Conservation (phyloP, 208 protist species). For the Acanthamoeba triangularis region DNA sequence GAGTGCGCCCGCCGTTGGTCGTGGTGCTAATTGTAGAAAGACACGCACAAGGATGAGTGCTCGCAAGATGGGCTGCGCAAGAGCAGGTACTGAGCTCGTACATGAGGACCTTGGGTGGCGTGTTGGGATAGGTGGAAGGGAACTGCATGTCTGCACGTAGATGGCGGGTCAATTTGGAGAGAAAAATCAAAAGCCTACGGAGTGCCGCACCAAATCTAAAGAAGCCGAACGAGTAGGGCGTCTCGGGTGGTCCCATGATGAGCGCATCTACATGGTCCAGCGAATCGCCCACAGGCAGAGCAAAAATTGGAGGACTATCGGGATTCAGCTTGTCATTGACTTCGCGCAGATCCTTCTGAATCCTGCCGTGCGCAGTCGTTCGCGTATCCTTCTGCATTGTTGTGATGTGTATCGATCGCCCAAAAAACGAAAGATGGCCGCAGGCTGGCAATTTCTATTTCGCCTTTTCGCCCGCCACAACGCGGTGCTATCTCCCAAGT, state of each 20-base stretch:
- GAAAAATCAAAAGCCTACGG: not conserved
- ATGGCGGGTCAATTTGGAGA: not conserved
- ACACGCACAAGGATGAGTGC: not conserved
- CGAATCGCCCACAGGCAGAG: slow-evolving; percentile 58
- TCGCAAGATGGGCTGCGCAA: not conserved
- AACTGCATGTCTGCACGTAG: slow-evolving; percentile 70
- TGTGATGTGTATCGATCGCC: too few relatives aligned
- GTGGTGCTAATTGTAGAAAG: slow-evolving; percentile 32
- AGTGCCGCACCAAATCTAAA: slow-evolving; percentile 77
- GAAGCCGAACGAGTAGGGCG: slow-evolving; percentile 81
- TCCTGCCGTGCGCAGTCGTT: slow-evolving; percentile 61
- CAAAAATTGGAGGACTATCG: slow-evolving; percentile 68
- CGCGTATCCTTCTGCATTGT: slow-evolving; percentile 73
- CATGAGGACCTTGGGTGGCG: slow-evolving; percentile 76
- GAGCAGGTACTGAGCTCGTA: slow-evolving; percentile 32
- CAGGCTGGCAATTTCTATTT: too few relatives aligned
- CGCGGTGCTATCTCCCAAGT: too few relatives aligned
- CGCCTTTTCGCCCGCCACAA: too few relatives aligned
- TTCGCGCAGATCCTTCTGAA: slow-evolving; percentile 79
- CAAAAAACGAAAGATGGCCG: too few relatives aligned
- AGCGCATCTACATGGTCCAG: slow-evolving; percentile 77
- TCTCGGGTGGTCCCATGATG: slow-evolving; percentile 79
- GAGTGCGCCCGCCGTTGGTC: slow-evolving; percentile 69
- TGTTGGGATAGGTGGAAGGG: slow-evolving; percentile 74
- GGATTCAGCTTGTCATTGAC: slow-evolving; percentile 70